Percentiles rank a stretch among this genome's conserved stretches.
Evolutionary conservation across 148 eudicot genomes (phyloP).

Genomic region (Rhododendron mucronatum): DNA sequence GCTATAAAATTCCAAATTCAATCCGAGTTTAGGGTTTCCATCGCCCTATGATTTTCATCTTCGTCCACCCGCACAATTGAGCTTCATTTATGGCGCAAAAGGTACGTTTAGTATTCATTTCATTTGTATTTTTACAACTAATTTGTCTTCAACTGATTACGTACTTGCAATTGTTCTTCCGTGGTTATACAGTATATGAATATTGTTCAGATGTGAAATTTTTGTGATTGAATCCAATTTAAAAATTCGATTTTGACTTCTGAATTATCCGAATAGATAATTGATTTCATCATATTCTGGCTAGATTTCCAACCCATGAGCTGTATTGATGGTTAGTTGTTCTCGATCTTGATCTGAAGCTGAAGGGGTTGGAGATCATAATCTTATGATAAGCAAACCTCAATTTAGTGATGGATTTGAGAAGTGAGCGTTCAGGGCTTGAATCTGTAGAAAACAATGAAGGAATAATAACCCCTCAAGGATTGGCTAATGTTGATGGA

Average conservation of each 20-base stretch:
- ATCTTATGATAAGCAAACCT: not conserved
- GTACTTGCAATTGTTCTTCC: constrained; percentile 1
- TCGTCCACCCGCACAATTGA: not conserved
- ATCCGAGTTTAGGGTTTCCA: constrained; percentile 24
- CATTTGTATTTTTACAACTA: not conserved
- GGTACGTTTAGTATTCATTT: constrained; percentile 16
- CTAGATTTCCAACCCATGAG: constrained; percentile 12
- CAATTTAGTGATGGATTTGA: constrained; percentile 37
- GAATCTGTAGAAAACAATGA: constrained; percentile 38
- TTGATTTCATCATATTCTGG: not conserved
- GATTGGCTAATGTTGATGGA: constrained; percentile 9
- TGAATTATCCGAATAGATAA: not conserved
- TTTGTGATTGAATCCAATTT: not conserved
- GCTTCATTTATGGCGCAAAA: constrained; percentile 21
- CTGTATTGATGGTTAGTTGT: constrained; percentile 33
- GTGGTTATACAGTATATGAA: not conserved
- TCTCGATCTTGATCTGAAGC: constrained; percentile 42
- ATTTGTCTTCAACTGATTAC: not conserved
- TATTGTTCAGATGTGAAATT: not conserved
- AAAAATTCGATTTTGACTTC: not conserved
- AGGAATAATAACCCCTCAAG: not conserved
- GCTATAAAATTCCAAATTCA: constrained; percentile 14
- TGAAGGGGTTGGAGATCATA: not conserved
- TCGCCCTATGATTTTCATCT: not conserved
- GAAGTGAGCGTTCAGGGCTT: constrained; percentile 22